Evolutionary conservation across 345 rosid species (phyloP), one percentile per base, ranked within the genome.

Genomic region (Bruguiera sexangula): DNA sequence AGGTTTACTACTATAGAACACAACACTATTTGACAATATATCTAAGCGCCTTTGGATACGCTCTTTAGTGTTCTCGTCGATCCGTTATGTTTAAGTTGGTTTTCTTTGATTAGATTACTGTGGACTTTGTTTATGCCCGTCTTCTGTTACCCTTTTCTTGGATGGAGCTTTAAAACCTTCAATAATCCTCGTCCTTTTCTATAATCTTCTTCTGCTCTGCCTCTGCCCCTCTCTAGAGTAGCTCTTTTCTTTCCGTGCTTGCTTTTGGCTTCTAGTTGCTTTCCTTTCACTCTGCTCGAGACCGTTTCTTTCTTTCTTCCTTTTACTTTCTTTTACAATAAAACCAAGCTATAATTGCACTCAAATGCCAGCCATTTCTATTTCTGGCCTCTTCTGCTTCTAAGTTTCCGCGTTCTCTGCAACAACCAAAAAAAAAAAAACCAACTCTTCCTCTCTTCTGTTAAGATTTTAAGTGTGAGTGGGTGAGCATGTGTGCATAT

Each of bases 401-500:
- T 82, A 86, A 80, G 85, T 87, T 84, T 88, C 90, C 93, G 29
- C 89, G 93, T 93, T 85, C 62, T 67, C 87, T 74, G 37, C 9
- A 34, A 34, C 37, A 24, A 24, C 24, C 24, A 7, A 34, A 34
- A 7, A 75, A n/a, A 68, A 56, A 64, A 70, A 58, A 31, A 70
- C 24, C 67, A 63, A 54, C 27, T 13, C 50, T 8, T 5, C 36
- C 36, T 32, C 37, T 7, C 7, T 6, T 34, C 29, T 27, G 29
- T 27, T 27, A 27, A 27, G 29, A 27, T 27, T 27, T 27, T 27
- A 27, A 27, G 29, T 27, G 29, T 27, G 29, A 27, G 29, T 27
- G 29, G 29, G 29, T 27, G 29, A 27, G 29, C 29, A 27, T 27
- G 29, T 27, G 29, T 27, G 29, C 29, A 27, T 27, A 1, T 36